phyloP scores from a whole-genome alignment of 2,329 filamentous ascomycete genomes.

The Fusarium longipes region DNA sequence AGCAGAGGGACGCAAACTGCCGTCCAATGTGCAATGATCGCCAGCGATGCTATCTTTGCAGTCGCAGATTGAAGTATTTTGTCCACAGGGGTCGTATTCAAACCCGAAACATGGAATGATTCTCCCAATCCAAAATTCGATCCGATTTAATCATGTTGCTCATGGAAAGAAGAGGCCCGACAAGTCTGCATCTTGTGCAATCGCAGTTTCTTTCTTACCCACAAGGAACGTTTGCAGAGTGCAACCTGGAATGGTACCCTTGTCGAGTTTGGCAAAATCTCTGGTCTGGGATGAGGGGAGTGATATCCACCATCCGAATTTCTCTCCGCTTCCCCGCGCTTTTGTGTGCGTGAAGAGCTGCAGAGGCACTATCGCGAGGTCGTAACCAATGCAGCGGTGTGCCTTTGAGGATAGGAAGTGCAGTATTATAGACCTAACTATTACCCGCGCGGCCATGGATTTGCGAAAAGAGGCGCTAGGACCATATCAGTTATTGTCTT shows the following conservation, averaged over 20 bases:
- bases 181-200: neutral
- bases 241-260: constrained; percentile 9
- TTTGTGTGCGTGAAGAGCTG: constrained; percentile 12
- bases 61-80: constrained; percentile 7
- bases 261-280: constrained; percentile 4
- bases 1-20: neutral
- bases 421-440: constrained; percentile 34
- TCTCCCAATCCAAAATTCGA: constrained; percentile 11
- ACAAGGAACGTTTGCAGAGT: constrained; percentile 3
- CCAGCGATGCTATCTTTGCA: constrained; percentile 16
- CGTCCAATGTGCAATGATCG: constrained; percentile 22
- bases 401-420: constrained; percentile 30
- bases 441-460: constrained; percentile 25
- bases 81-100: constrained; percentile 18
- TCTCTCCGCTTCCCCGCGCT: constrained; percentile 35
- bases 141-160: constrained; percentile 2
- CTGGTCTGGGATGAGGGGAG: constrained; percentile 19
- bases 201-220: neutral
- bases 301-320: constrained; percentile 22
- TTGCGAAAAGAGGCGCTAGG: constrained; percentile 37
- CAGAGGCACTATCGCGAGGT: constrained; percentile 23
- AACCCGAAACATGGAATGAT: constrained; percentile 20
- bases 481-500: constrained; percentile 32
- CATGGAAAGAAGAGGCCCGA: constrained; percentile 6
- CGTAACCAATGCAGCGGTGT: constrained; percentile 41